Evolutionary conservation across 1,284 basidiomycete genomes (phyloP).

Genomic region (Binderoboletus segoi): DNA sequence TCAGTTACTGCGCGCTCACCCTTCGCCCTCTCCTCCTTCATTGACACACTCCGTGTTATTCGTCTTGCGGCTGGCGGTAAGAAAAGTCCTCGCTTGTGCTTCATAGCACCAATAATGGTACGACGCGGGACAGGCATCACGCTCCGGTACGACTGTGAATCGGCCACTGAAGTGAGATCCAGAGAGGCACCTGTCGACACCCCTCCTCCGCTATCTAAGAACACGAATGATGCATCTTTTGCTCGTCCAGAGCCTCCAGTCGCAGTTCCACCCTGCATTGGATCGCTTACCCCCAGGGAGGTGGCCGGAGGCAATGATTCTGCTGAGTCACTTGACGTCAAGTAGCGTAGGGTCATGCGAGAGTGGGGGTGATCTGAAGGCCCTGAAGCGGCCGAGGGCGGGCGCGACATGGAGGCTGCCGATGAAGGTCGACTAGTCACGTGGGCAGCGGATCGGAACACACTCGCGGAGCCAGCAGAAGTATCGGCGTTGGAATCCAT

Average conservation of each 20-base stretch:
- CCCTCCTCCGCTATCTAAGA: too few relatives aligned
- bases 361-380: background rate
- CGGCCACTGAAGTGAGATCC: background rate
- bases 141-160: background rate
- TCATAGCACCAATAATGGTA: constrained; percentile 14
- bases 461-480: background rate
- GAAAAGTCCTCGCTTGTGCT: constrained; percentile 15
- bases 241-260: background rate
- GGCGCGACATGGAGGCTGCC: background rate
- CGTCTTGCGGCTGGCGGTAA: constrained; percentile 17
- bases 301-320: constrained; percentile 7
- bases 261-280: background rate
- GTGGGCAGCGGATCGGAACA: background rate
- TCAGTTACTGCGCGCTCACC: background rate
- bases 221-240: background rate
- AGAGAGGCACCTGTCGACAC: background rate
- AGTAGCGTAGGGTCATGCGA: background rate
- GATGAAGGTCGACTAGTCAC: constrained; percentile 1
- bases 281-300: background rate
- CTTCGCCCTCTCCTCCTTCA: constrained; percentile 23
- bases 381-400: background rate
- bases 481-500: background rate
- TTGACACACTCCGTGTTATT: constrained; percentile 31
- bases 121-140: background rate
- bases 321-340: background rate